phyloP scores from a whole-genome alignment of 371 early-diverging fungal genomes.

The Conidiobolus incongruus region DNA sequence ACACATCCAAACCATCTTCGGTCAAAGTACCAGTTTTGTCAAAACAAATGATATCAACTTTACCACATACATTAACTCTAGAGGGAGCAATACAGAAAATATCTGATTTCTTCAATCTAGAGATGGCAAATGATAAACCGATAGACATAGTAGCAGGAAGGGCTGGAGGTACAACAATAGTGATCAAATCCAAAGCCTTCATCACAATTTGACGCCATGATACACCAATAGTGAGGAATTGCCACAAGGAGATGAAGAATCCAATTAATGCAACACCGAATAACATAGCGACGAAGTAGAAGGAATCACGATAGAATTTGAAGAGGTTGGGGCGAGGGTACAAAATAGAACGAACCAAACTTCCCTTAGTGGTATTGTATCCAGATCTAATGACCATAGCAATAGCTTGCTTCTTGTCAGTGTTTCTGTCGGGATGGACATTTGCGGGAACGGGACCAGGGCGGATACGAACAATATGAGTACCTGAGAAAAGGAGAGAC shows the following conservation, averaged over 20 bases:
- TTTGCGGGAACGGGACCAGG: constrained; percentile 7
- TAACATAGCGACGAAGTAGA: constrained; percentile 83
- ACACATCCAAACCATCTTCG: constrained; percentile 92
- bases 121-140: constrained; percentile 86
- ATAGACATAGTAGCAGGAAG: constrained; percentile 93
- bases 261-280: constrained; percentile 22
- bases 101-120: constrained; percentile 49
- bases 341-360: constrained; percentile 82
- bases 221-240: neutral
- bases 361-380: constrained; percentile 81
- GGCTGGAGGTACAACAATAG: constrained; percentile 90
- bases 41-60: constrained; percentile 90
- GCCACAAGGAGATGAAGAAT: neutral
- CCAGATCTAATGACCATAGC: constrained; percentile 86
- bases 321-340: constrained; percentile 92
- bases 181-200: constrained; percentile 79
- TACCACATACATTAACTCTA: constrained; percentile 92
- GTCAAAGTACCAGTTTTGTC: constrained; percentile 99
- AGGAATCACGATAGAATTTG: constrained; percentile 87
- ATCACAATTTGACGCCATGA: constrained; percentile 18
- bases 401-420: constrained; percentile 34
- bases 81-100: constrained; percentile 91
- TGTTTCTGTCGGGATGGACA: neutral
- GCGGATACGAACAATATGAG: constrained; percentile 72
- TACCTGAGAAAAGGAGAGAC: constrained; percentile 78